These are phyloP conservation scores for Monosporascus ibericus DNA, from an alignment of 2,329 filamentous ascomycete species.

Conservation along the genomic window DNA sequence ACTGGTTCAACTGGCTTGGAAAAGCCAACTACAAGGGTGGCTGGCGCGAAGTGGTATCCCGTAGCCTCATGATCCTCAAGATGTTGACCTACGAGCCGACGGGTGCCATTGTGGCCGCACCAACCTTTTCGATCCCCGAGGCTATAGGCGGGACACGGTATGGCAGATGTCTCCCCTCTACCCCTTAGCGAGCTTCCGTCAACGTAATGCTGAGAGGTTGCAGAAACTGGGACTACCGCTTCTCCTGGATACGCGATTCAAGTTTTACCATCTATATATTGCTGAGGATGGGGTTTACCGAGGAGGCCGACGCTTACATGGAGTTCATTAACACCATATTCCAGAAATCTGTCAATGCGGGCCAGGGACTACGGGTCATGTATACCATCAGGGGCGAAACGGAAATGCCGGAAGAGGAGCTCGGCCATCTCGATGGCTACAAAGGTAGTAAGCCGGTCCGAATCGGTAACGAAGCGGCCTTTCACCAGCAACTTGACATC, in stretches of 20 bases:
- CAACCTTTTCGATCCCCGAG: constrained; percentile 73
- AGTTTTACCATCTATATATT: constrained; percentile 76
- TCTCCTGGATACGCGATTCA: constrained; percentile 70
- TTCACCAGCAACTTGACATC: constrained; percentile 72
- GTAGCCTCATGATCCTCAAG: constrained; percentile 70
- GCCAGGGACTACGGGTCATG: constrained; percentile 70
- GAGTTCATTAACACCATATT: constrained; percentile 70
- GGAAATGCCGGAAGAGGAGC: constrained; percentile 64
- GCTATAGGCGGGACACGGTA: constrained; percentile 58
- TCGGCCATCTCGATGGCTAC: constrained; percentile 68
- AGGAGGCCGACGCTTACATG: constrained; percentile 74
- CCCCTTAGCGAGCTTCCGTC: neutral
- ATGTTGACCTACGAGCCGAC: constrained; percentile 74
- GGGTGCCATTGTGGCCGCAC: constrained; percentile 69
- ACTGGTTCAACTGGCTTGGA: constrained; percentile 68
- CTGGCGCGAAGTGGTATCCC: constrained; percentile 65
- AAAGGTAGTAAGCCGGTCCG: constrained; percentile 64
- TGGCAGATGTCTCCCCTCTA: constrained; percentile 1
- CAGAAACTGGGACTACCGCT: constrained; percentile 68
- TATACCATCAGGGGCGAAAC: constrained; percentile 72
- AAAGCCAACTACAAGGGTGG: constrained; percentile 65
- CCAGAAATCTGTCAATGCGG: constrained; percentile 50
- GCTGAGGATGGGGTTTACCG: constrained; percentile 66
- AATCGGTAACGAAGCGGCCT: constrained; percentile 71
- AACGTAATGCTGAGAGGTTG: constrained; percentile 4